Evolutionary conservation across 108 stramenopile genomes (phyloP).

Genomic region (Fragilariopsis cylindrus): DNA sequence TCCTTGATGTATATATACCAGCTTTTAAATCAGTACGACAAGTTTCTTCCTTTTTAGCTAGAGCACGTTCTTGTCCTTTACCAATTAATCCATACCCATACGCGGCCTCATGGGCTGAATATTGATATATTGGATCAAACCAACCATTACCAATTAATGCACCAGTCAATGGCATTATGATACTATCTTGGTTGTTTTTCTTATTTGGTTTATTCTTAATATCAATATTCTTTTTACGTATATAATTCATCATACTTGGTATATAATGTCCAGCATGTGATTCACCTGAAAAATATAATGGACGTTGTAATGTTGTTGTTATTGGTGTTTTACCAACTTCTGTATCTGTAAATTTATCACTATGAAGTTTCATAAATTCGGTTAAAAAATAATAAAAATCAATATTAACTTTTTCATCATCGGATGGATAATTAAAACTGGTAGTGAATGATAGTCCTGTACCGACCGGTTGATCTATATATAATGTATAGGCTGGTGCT

Average conservation of each 20-base stretch:
- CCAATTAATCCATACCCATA: slow-evolving; percentile 87
- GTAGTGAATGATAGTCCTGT: slow-evolving; percentile 87
- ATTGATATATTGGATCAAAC: slow-evolving; percentile 89
- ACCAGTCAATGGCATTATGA: slow-evolving; percentile 57
- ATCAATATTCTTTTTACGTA: slow-evolving; percentile 49
- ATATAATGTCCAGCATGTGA: slow-evolving; percentile 97
- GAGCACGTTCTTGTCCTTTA: slow-evolving; percentile 58
- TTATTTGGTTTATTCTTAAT: slow-evolving; percentile 38
- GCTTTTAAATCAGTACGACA: slow-evolving; percentile 67
- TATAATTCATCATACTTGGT: slow-evolving; percentile 91
- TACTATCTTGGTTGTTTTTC: slow-evolving; percentile 7
- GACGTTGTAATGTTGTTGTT: slow-evolving; percentile 44
- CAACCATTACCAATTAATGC: slow-evolving; percentile 93
- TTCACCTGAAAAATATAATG: slow-evolving; percentile 92
- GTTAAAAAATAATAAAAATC: slow-evolving; percentile 90
- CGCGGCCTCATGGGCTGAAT: slow-evolving; percentile 85
- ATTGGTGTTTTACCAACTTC: slow-evolving; percentile 14
- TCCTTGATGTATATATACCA: slow-evolving; percentile 39
- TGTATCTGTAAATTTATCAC: slow-evolving; percentile 49
- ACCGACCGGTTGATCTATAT: slow-evolving; percentile 90
- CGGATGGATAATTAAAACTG: slow-evolving; percentile 68
- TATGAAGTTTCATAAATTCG: slow-evolving; percentile 69
- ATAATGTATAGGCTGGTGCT: slow-evolving; percentile 83
- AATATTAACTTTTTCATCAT: slow-evolving; percentile 82
- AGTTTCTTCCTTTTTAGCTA: slow-evolving; percentile 63